phyloP scores from a whole-genome alignment of 805 yeast genomes.

The Blastobotrys chiropterorum region DNA sequence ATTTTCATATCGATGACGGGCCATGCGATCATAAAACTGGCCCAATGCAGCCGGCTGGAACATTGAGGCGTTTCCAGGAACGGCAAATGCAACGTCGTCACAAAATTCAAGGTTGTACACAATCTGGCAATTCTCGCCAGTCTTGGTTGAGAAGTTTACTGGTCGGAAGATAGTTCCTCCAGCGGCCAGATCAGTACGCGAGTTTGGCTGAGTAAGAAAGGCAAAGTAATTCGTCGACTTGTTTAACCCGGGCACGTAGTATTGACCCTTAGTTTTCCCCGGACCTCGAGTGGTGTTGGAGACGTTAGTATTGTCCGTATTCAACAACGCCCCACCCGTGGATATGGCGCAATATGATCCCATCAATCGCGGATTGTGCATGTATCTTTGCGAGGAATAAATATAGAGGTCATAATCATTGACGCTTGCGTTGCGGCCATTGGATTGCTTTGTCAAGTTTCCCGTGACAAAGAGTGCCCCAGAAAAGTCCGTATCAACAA shows the following conservation, averaged over 20 bases:
- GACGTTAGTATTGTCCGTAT: constrained; percentile 28
- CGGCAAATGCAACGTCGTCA: constrained; percentile 76
- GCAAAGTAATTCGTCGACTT: constrained; percentile 58
- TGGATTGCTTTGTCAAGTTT: constrained; percentile 32
- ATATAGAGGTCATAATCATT: constrained; percentile 18
- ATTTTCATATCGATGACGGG: constrained; percentile 49
- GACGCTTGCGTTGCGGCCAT: constrained; percentile 7
- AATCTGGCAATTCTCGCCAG: constrained; percentile 60
- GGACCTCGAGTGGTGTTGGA: constrained; percentile 40
- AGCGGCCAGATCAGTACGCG: constrained; percentile 1
- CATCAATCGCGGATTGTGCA: constrained; percentile 8
- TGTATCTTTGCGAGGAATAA: constrained; percentile 5
- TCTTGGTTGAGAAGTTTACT: constrained; percentile 47
- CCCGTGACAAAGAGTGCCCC: constrained; percentile 64
- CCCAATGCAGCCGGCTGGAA: constrained; percentile 35
- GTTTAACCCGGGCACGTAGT: constrained; percentile 56
- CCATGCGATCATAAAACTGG: constrained; percentile 56
- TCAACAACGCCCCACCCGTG: constrained; percentile 41
- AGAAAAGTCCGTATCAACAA: constrained; percentile 65
- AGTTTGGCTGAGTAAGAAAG: constrained; percentile 48
- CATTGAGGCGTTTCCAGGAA: constrained; percentile 48
- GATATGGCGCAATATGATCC: constrained; percentile 68
- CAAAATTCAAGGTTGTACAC: constrained; percentile 75
- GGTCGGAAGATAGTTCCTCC: constrained; percentile 62
- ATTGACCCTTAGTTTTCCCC: constrained; percentile 46